A percentile compares a stretch with the other conserved stretches of the same genome.
phyloP scores from a whole-genome alignment of 202 grass and related monocot species.

The Carex arenaria region DNA sequence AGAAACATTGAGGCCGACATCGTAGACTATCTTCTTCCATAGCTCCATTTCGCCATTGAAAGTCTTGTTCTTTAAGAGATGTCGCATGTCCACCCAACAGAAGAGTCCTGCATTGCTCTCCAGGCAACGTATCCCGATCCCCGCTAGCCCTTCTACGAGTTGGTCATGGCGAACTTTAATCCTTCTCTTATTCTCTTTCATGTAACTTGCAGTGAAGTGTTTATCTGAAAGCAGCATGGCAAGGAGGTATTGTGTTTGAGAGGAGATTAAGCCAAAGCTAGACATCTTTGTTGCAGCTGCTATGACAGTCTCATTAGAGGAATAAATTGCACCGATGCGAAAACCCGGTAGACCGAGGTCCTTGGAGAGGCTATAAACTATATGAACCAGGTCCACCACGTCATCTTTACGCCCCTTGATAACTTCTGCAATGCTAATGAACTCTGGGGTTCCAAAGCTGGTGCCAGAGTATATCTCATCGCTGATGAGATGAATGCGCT shows the following conservation, averaged over 20 bases:
- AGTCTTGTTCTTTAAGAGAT: conserved; percentile 42
- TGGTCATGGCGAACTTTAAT: conserved; percentile 48
- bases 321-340: conserved; percentile 87
- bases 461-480: conserved; percentile 96
- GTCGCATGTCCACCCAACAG: conserved; percentile 89
- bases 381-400: conserved; percentile 47
- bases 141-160: conserved; percentile 42
- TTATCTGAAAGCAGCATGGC: conserved; percentile 50
- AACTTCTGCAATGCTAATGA: conserved; percentile 83
- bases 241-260: conserved; percentile 87
- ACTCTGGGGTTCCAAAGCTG: conserved; percentile 40
- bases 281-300: conserved; percentile 97
- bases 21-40: conserved; percentile 83
- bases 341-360: conserved; percentile 90
- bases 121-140: conserved; percentile 51
- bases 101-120: conserved; percentile 74
- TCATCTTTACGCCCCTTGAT: neutral
- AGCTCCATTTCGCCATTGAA: conserved; percentile 79
- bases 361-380: conserved; percentile 93
- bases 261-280: conserved; percentile 88
- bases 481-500: conserved; percentile 77
- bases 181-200: conserved; percentile 64
- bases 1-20: conserved; percentile 83
- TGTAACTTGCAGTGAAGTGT: conserved; percentile 47
- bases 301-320: conserved; percentile 53